Evolutionary conservation across 2,329 filamentous ascomycete genomes (phyloP), one percentile per base, ranked within the genome.

Genomic region (Cytospora leucostoma): DNA sequence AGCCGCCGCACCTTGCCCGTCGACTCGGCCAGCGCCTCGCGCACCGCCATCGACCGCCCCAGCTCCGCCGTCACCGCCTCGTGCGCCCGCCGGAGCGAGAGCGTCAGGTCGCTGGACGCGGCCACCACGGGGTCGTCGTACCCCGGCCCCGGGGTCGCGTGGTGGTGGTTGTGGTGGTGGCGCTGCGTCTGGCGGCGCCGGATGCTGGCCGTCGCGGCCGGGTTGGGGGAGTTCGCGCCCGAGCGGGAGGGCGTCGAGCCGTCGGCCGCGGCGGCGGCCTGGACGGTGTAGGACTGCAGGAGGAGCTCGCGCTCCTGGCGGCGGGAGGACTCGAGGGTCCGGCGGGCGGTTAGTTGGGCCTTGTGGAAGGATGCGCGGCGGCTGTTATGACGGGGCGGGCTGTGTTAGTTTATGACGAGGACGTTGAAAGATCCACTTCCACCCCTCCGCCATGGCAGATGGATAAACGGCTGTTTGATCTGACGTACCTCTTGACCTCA

Each of bases 61-160:
- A 99, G 85, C 79, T 97, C 93, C 5, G 87, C 83, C 67, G 91
- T 87, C 80, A 98, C 93, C 71, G 96, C 84, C 66, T 91, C 87
- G 76, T 98, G 93, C 7, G 94, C 96, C 65, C 93, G 84, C 65
- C 92, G 85, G 59, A 99, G 83, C 1, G 93, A 91, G 56, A 87
- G 81, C 3, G 94, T 98, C 60, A 98, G 90, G 78, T 96, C 92
- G 68, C 84, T 87, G 37, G 91, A 91, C 0, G 94, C 90, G 66
- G 88, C 86, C 15, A 92, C 81, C 88, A 83, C 67, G 92, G 82
- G 88, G 73, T 91, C 87, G 69, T 92, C 86, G 27, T 87, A 68
- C 73, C 74, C 5, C 76, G 74, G 55, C 75, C 69, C 21, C 73
- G 70, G 17, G 76, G 21, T 73, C 71, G 7, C 21, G 27, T 27